A percentile compares a stretch with the other conserved stretches of the same genome.
These are phyloP conservation scores for Backusella australiensis DNA, from an alignment of 192 early-diverging fungal species.

Conservation along the genomic window DNA sequence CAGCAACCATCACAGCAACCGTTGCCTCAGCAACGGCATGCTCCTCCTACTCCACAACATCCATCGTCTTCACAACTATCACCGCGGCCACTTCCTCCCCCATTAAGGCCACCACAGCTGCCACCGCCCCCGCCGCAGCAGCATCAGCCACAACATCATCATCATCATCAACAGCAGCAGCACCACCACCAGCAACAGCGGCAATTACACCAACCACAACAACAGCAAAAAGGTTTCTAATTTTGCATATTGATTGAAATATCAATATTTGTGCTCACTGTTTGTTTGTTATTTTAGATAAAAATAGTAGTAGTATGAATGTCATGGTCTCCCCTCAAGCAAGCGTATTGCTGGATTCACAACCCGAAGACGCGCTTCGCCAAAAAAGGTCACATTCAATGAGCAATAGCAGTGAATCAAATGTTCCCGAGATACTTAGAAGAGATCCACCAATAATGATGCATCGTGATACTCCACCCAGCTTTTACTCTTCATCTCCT, in stretches of 20 bases:
- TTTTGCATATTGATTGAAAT: background rate
- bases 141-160: background rate
- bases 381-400: conserved; percentile 4
- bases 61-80: background rate
- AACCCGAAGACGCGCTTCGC: background rate
- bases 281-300: background rate
- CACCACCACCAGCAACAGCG: background rate
- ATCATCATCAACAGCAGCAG: background rate
- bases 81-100: background rate
- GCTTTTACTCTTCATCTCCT: background rate
- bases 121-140: background rate
- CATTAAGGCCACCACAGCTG: background rate
- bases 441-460: background rate
- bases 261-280: background rate
- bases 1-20: background rate
- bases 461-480: background rate
- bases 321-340: background rate
- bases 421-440: background rate
- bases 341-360: background rate
- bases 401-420: background rate
- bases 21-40: background rate
- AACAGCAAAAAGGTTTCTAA: background rate
- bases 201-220: background rate
- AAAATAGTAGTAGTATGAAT: background rate
- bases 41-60: background rate